Evolutionary conservation across 306 rosid species (phyloP).

Genomic region (Malus sylvestris): DNA sequence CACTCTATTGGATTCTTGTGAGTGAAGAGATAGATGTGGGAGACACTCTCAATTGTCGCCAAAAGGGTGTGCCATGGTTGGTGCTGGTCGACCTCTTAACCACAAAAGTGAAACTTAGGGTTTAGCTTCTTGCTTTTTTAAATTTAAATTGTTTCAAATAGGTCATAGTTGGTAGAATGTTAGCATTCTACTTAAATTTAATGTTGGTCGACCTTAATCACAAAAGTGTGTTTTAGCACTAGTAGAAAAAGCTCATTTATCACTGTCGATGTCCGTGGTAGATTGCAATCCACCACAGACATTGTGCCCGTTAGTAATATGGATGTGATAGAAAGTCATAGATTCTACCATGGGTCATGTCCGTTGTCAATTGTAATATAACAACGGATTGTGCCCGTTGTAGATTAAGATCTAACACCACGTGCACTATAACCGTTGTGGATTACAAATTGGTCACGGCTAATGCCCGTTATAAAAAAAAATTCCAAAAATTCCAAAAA

Average conservation of each 20-base stretch:
- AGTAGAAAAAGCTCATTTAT: no score
- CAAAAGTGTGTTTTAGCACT: neutral
- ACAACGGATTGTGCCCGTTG: no score
- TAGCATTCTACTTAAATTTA: neutral
- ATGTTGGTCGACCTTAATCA: neutral
- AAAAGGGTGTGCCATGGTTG: slow-evolving; percentile 34
- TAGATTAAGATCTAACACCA: neutral
- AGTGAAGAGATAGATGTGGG: slow-evolving; percentile 83
- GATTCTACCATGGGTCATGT: no score
- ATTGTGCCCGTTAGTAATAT: no score
- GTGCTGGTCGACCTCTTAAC: slow-evolving; percentile 47
- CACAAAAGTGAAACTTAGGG: slow-evolving; percentile 28
- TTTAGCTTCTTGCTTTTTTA: slow-evolving; percentile 27
- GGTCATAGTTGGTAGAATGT: neutral
- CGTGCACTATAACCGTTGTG: no score
- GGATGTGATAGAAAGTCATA: no score
- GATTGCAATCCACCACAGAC: no score
- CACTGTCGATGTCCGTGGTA: no score
- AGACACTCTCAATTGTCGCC: slow-evolving; percentile 67
- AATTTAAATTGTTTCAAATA: neutral
- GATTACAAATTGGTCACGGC: no score
- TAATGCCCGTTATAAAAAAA: no score
- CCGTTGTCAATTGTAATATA: no score
- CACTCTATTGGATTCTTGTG: slow-evolving; percentile 64
- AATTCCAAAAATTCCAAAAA: no score